Base-by-base conservation (phyloP, 2,329 filamentous ascomycete species). In the Cladosporium colombiae region DNA sequence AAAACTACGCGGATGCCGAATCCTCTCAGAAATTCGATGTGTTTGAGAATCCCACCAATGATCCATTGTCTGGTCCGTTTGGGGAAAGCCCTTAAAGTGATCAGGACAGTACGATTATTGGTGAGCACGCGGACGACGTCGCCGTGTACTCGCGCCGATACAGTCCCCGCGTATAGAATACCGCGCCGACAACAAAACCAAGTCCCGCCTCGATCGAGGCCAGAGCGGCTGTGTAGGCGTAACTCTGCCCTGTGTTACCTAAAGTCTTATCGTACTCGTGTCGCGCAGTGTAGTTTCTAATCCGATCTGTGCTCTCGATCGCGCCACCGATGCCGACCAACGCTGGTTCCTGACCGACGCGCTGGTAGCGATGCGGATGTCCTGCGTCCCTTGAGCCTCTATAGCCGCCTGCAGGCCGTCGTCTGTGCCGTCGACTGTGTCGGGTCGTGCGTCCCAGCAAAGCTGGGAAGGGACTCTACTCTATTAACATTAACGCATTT, bases 311-410 rank as follows among this genome's bases (percentile, higher is more conserved):
- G 25, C 55, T 53, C 0, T 59, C 35, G 35, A 52, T 59, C 3
- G 53, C 40, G 52, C 37, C 37, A 11, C 40, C 53, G 8, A 59
- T 65, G 37, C 62, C 53, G 2, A 58, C 53, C 35, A 58, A n/a
- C n/a, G 25, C 5, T 16, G 23, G 37, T 65, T 59, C 16, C 53
- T 65, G 37, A 35, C 62, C 18, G 62, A 65, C 11, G 25, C 37
- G 53, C 62, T 65, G 23, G 55, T 58, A 14, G 55, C 37, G 13
- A 65, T 14, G 11, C 52, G 53, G 53, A 59, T 65, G 53, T 21
- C 62, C 25, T 44, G 50, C 13, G 13, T 49, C 1, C 16, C 56
- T 11, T 58, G 56, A 3, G 56, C 56, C 0, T 11, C 18, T 3
- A 0, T 10, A 33, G 35, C 56, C 27, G 33, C 56, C 35, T 58